A percentile compares a stretch with the other conserved stretches of the same genome.
phyloP scores from a whole-genome alignment of 805 yeast genomes.

The Cyberlindnera japonica region DNA sequence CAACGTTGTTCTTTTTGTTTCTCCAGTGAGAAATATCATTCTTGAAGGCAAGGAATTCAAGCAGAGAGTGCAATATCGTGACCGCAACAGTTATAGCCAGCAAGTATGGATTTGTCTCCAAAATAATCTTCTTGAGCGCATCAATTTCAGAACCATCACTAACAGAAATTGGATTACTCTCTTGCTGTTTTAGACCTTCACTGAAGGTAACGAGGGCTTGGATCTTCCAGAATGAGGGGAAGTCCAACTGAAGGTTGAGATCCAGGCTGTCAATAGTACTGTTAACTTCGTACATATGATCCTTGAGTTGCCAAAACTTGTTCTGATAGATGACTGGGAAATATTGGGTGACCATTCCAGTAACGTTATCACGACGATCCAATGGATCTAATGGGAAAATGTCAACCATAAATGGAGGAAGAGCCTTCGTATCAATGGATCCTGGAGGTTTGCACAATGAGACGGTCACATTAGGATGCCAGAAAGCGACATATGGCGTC shows the following conservation, averaged over 20 bases:
- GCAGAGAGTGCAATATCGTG: slow-evolving; percentile 34
- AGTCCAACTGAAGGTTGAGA: slow-evolving; percentile 29
- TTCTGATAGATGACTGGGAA: slow-evolving; percentile 36
- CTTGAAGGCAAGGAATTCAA: slow-evolving; percentile 40
- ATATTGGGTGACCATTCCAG: slow-evolving; percentile 32
- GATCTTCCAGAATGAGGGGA: slow-evolving; percentile 30
- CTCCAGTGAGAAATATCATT: slow-evolving; percentile 40
- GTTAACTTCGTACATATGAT: slow-evolving; percentile 34
- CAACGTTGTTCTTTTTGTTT: slow-evolving; percentile 37
- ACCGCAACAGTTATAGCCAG: slow-evolving; percentile 32
- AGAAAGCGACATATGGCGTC: slow-evolving; percentile 27
- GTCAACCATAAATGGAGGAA: slow-evolving; percentile 26
- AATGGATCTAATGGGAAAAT: slow-evolving; percentile 28
- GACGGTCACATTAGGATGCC: slow-evolving; percentile 37
- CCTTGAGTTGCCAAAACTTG: slow-evolving; percentile 37
- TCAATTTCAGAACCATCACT: slow-evolving; percentile 35
- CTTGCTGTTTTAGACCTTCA: slow-evolving; percentile 31
- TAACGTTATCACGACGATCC: slow-evolving; percentile 29
- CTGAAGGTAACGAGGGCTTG: slow-evolving; percentile 29
- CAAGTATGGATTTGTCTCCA: slow-evolving; percentile 36
- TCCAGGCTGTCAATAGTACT: slow-evolving; percentile 23
- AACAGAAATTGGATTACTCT: slow-evolving; percentile 23
- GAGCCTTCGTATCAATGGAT: slow-evolving; percentile 15
- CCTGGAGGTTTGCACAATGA: slow-evolving; percentile 26
- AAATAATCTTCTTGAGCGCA: slow-evolving; percentile 32